Conservation (phyloP, 169 alveolate species). For the Plasmodium falciparum region DNA sequence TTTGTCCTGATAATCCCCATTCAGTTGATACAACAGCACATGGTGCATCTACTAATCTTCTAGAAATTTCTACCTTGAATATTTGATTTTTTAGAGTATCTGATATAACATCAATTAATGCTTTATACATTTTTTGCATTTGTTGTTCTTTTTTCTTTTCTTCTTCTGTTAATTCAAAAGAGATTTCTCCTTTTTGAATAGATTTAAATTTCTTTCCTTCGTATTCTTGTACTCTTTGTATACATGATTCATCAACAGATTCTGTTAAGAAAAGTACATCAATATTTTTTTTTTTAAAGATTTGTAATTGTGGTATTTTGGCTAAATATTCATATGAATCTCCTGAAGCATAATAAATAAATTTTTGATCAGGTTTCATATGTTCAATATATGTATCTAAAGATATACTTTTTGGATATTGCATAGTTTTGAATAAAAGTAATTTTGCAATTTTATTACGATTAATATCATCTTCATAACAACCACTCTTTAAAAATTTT, state of each 20-base stretch:
- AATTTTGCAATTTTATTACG: slow-evolving; percentile 94
- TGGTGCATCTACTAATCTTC: slow-evolving; percentile 91
- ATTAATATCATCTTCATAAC: slow-evolving; percentile 96
- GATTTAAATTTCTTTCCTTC: slow-evolving; percentile 90
- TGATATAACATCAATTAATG: slow-evolving; percentile 84
- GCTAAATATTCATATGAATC: slow-evolving; percentile 87
- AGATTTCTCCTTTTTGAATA: slow-evolving; percentile 89
- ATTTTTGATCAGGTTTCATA: slow-evolving; percentile 95
- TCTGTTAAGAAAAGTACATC: slow-evolving; percentile 96
- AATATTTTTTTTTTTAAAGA: slow-evolving; percentile 91
- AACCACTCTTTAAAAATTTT: slow-evolving; percentile 94
- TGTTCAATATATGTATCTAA: slow-evolving; percentile 93
- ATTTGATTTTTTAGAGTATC: slow-evolving; percentile 84
- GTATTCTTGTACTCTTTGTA: slow-evolving; percentile 89
- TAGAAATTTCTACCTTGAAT: slow-evolving; percentile 88
- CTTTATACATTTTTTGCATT: slow-evolving; percentile 83
- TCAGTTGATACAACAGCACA: slow-evolving; percentile 91
- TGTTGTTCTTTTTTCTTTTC: slow-evolving; percentile 85
- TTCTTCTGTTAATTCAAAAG: slow-evolving; percentile 84
- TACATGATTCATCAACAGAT: slow-evolving; percentile 96
- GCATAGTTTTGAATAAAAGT: slow-evolving; percentile 92
- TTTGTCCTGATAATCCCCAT: slow-evolving; percentile 93
- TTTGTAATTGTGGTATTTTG: slow-evolving; percentile 94
- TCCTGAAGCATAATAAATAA: slow-evolving; percentile 95
- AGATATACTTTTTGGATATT: slow-evolving; percentile 87